A percentile compares a stretch with the other conserved stretches of the same genome.
Evolutionary conservation across 495 filamentous ascomycete genomes (phyloP).

Genomic region (Penicillium chermesinum): DNA sequence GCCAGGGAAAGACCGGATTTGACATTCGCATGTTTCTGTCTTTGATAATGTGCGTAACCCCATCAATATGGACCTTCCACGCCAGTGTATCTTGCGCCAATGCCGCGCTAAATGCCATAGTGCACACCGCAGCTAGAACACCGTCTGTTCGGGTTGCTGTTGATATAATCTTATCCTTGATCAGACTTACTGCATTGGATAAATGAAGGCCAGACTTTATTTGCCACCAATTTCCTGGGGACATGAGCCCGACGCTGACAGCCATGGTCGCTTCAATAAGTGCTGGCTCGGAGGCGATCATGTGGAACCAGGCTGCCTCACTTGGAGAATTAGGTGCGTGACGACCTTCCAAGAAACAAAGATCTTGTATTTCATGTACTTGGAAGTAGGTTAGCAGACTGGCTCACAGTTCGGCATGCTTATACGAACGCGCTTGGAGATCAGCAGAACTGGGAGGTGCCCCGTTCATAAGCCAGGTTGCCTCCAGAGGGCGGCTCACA

Average conservation of each 20-base stretch:
- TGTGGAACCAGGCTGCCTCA: conserved; percentile 16
- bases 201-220: background rate
- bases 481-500: background rate
- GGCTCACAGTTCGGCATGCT: background rate
- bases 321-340: conserved; percentile 4
- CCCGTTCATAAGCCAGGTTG: background rate
- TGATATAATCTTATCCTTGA: background rate
- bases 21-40: conserved; percentile 12
- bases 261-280: conserved; percentile 22
- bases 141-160: conserved; percentile 14
- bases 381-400: background rate
- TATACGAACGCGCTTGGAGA: background rate
- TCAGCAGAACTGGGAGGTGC: background rate
- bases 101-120: conserved; percentile 23
- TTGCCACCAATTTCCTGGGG: conserved; percentile 4
- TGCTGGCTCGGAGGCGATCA: conserved; percentile 22
- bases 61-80: conserved; percentile 26
- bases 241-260: conserved; percentile 12
- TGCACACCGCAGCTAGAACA: conserved; percentile 18
- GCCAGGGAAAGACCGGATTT: conserved; percentile 3
- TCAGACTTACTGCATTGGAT: conserved; percentile 5
- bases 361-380: conserved; percentile 6
- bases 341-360: conserved; percentile 7
- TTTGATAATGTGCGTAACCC: conserved; percentile 15
- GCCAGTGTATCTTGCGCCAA: conserved; percentile 9